Base-by-base conservation (phyloP, 495 filamentous ascomycete species). In the Hypoxylon perforatum region DNA sequence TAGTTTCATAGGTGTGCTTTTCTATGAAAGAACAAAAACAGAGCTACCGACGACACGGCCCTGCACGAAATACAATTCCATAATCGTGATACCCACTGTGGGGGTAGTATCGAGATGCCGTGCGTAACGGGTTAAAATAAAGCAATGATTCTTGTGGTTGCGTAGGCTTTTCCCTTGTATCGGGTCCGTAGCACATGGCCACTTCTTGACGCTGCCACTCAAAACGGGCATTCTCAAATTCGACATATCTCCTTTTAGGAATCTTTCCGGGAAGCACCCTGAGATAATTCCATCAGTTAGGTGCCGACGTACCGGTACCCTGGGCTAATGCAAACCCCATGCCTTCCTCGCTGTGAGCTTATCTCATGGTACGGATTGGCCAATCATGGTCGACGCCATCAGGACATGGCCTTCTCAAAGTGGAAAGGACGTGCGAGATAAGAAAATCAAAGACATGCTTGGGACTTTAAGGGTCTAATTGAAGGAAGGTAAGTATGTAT, bases 391-490 rank as follows among this genome's bases (percentile, higher is more conserved):
- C 57, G 60, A 38, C 21, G 18, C 9, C 44, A n/a, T 30, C 22
- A 22, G 30, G 10, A 21, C 8, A 3, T 48, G n/a, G 60, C 56
- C 15, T 57, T 64, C 61, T 64, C n/a, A 15, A 69, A 64, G 35
- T 53, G 56, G 56, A 69, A 69, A 57, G 48, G 56, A 61, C 49
- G 3, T 42, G 39, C 7, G 8, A 53, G 58, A 62, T 67, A 51
- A 46, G 57, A 23, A 11, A 1, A 14, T 12, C 19, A 9, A 22
- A 3, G 15, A n/a, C n/a, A n/a, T n/a, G n/a, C n/a, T n/a, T n/a
- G n/a, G n/a, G n/a, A n/a, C n/a, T n/a, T n/a, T n/a, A n/a, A n/a
- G n/a, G n/a, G n/a, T n/a, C n/a, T n/a, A n/a, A n/a, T n/a, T n/a
- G n/a, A n/a, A n/a, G n/a, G n/a, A n/a, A n/a, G n/a, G n/a, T n/a